Percentiles rank a stretch among this genome's conserved stretches.
Evolutionary conservation across 2,329 filamentous ascomycete genomes (phyloP).

Genomic region (Xylariomycetidae sp.): DNA sequence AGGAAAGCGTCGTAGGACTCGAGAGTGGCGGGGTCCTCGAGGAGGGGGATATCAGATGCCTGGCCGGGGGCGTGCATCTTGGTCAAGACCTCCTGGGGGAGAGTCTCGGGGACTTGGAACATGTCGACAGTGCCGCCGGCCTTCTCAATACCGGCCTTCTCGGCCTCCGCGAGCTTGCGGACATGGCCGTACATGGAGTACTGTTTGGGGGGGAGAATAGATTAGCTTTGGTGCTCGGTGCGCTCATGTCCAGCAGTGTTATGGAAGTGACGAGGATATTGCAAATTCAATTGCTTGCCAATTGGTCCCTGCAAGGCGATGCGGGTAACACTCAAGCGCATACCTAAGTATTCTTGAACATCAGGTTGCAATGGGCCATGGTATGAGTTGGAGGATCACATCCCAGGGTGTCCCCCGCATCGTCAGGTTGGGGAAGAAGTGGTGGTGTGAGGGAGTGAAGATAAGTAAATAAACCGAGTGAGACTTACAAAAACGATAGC

Average conservation of each 20-base stretch:
- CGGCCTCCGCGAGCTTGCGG: slow-evolving; percentile 75
- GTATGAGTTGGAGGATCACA: too few species aligned
- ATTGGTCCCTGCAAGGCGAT: background rate
- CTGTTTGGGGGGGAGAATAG: too few species aligned
- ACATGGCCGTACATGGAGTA: slow-evolving; percentile 97
- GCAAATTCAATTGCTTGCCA: too few species aligned
- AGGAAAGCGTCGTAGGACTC: slow-evolving; percentile 82
- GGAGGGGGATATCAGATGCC: slow-evolving; percentile 59
- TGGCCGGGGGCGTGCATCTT: slow-evolving; percentile 93
- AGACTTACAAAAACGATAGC: slow-evolving; percentile 27
- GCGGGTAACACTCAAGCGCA: too few species aligned
- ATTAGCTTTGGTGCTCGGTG: background rate
- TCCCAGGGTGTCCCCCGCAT: too few species aligned
- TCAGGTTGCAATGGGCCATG: too few species aligned
- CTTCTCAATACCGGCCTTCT: slow-evolving; percentile 84
- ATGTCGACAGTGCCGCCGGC: slow-evolving; percentile 79
- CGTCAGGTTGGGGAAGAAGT: background rate
- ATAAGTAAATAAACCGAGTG: background rate
- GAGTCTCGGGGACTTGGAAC: slow-evolving; percentile 87
- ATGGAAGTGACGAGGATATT: too few species aligned
- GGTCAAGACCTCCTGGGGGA: slow-evolving; percentile 71
- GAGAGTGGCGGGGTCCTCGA: slow-evolving; percentile 54
- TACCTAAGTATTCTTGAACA: too few species aligned
- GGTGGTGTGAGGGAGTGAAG: too few species aligned
- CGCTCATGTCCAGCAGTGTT: too few species aligned